These are phyloP conservation scores for Aspergillus ellipticus DNA, from an alignment of 495 filamentous ascomycete species.

Conservation along the genomic window DNA sequence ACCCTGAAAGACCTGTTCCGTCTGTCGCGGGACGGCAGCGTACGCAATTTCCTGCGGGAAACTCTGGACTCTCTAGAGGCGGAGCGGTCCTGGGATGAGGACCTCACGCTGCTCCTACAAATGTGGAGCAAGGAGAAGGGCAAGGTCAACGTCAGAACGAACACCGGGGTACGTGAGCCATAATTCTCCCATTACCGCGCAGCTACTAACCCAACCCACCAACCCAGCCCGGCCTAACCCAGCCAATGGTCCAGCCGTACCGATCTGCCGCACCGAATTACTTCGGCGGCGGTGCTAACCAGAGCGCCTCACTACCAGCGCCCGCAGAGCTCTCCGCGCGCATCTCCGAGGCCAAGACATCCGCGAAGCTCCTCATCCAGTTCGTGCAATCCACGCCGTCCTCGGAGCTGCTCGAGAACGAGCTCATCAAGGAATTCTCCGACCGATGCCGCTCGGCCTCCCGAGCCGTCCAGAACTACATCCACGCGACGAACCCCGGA, in stretches of 20 bases:
- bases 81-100: slow-evolving; percentile 68
- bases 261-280: slow-evolving; percentile 24
- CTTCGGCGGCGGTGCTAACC: slow-evolving; percentile 38
- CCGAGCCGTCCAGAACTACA: slow-evolving; percentile 77
- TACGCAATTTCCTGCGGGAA: slow-evolving; percentile 80
- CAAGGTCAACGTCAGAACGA: slow-evolving; percentile 16
- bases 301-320: slow-evolving; percentile 55
- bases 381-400: slow-evolving; percentile 79
- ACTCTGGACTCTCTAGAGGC: slow-evolving; percentile 72
- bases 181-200: not conserved
- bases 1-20: slow-evolving; percentile 73
- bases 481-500: slow-evolving; percentile 67
- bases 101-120: slow-evolving; percentile 58
- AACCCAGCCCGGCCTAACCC: slow-evolving; percentile 9
- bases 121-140: slow-evolving; percentile 91
- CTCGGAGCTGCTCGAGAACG: slow-evolving; percentile 70
- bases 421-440: slow-evolving; percentile 87
- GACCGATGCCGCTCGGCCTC: slow-evolving; percentile 80
- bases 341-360: slow-evolving; percentile 84
- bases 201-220: not conserved
- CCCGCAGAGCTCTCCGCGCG: slow-evolving; percentile 78
- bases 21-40: slow-evolving; percentile 65
- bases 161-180: not conserved
- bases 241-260: slow-evolving; percentile 3
- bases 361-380: slow-evolving; percentile 85